Base-by-base conservation (phyloP, 306 rosid species). In the Begonia peltatifolia region DNA sequence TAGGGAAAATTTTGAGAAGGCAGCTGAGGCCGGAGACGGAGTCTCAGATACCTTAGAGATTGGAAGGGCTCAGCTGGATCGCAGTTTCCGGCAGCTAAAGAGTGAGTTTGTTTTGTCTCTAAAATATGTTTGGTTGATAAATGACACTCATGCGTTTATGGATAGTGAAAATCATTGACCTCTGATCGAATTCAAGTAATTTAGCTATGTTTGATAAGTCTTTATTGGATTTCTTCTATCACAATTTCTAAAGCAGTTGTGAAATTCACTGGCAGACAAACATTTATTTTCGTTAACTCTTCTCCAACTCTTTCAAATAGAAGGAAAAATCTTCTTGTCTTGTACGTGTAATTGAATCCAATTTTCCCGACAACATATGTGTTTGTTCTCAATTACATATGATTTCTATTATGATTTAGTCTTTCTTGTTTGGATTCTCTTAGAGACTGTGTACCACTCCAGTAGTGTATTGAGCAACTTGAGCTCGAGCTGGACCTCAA, bases 371-470 rank as follows among this genome's bases (percentile, higher is more conserved):
- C 9, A 30, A 25, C 35, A 25, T 17, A 17, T 30, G 38, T 30
- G 38, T 30, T 30, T 30, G 38, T 30, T 30, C 38, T 30, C 38
- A 1, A 25, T 16, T 41, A 55, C 36, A 10, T 17, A 30, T 14
- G 60, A 36, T 9, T 50, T 62, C 43, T 42, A 62, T 13, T 53
- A 47, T 35, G 30, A 52, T 25, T 50, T 14, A 7, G 57, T 50
- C 42, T 25, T 41, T 10, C 38, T 38, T 10, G 44, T 51, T 7
- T 30, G 38, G 2, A 47, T 49, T 73, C 44, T 73, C 66, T 63
- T 84, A 92, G 99, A 86, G 74, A 92, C 96, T 6, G 88, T 92
- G 70, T 92, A 92, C 67, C 99, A 92, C 65, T 92, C 99, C 53
- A 86, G 74, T 59, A 83, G 96, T 42, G 48, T 92, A 60, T 64